Conservation (phyloP, 768 basidiomycete genomes). For the Psilocybe cyanescens region DNA sequence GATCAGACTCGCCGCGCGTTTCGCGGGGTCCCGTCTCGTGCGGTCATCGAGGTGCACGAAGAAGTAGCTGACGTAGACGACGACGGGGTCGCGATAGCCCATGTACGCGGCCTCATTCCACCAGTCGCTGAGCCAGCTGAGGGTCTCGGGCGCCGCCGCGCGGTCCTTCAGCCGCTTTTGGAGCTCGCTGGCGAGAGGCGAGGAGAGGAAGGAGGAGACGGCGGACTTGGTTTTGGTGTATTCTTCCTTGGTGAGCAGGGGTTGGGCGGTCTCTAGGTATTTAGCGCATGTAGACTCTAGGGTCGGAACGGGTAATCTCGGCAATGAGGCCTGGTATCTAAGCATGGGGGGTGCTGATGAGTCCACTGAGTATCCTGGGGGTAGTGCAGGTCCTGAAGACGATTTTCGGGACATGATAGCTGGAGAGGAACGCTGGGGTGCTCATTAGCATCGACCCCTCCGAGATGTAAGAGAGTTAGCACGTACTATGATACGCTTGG, state of each 20-base stretch:
- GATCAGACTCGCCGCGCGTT: slow-evolving; percentile 80
- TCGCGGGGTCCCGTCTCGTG: slow-evolving; percentile 54
- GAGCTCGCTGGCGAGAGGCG: slow-evolving; percentile 69
- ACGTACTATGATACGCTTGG: slow-evolving; percentile 26
- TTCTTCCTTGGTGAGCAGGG: slow-evolving; percentile 70
- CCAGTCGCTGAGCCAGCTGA: slow-evolving; percentile 96
- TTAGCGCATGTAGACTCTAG: slow-evolving; percentile 83
- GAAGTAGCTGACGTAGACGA: slow-evolving; percentile 94
- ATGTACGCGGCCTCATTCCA: slow-evolving; percentile 95
- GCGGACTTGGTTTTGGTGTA: slow-evolving; percentile 59
- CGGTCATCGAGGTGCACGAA: slow-evolving; percentile 83
- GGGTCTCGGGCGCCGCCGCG: slow-evolving; percentile 57
- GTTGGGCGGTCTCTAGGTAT: slow-evolving; percentile 85
- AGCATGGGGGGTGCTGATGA: slow-evolving; percentile 69
- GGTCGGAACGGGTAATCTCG: slow-evolving; percentile 82
- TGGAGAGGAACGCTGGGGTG: slow-evolving; percentile 21
- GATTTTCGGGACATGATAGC: slow-evolving; percentile 26
- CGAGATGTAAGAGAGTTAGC: neutral
- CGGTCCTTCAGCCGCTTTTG: slow-evolving; percentile 80
- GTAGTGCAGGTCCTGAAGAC: slow-evolving; percentile 24
- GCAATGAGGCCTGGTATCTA: slow-evolving; percentile 72
- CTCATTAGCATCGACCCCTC: slow-evolving; percentile 3
- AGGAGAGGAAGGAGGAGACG: slow-evolving; percentile 71
- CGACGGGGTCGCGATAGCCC: slow-evolving; percentile 87
- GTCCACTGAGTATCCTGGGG: slow-evolving; percentile 47